Conservation (phyloP, 179 eudicot species). For the Vitellaria paradoxa region DNA sequence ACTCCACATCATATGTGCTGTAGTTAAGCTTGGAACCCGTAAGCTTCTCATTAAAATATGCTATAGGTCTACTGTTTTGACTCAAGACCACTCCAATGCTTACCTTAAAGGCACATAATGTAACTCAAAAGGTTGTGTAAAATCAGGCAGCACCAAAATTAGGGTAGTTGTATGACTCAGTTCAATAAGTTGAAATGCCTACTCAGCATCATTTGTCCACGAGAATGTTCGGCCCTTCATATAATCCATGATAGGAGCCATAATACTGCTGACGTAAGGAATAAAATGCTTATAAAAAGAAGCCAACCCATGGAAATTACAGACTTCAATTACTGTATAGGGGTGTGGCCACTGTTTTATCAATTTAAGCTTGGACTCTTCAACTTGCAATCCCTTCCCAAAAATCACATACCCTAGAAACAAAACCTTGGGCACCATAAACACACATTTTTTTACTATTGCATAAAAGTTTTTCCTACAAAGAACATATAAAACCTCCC, state of each 20-base stretch:
- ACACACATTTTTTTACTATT: not conserved
- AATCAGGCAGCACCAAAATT: not conserved
- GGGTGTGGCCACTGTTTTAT: not conserved
- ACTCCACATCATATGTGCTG: not conserved
- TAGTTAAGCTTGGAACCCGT: not conserved
- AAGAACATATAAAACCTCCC: not conserved
- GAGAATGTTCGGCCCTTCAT: not conserved
- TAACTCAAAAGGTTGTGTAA: no score
- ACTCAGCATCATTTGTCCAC: not conserved
- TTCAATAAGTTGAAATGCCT: not conserved
- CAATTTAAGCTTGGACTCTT: not conserved
- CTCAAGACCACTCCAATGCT: not conserved
- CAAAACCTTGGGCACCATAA: not conserved
- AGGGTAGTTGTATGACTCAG: no score
- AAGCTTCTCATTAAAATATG: slow-evolving; percentile 10
- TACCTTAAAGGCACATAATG: not conserved
- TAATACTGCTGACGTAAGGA: not conserved
- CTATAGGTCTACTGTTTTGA: not conserved
- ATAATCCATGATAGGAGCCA: not conserved
- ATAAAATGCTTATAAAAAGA: not conserved
- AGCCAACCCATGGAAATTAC: not conserved
- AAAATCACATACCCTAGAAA: not conserved
- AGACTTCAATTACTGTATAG: not conserved
- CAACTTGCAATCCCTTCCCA: not conserved
- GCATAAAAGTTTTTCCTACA: not conserved